These are phyloP conservation scores for Starmerella potacharoeniae DNA, from an alignment of 805 yeast species.

Conservation along the genomic window DNA sequence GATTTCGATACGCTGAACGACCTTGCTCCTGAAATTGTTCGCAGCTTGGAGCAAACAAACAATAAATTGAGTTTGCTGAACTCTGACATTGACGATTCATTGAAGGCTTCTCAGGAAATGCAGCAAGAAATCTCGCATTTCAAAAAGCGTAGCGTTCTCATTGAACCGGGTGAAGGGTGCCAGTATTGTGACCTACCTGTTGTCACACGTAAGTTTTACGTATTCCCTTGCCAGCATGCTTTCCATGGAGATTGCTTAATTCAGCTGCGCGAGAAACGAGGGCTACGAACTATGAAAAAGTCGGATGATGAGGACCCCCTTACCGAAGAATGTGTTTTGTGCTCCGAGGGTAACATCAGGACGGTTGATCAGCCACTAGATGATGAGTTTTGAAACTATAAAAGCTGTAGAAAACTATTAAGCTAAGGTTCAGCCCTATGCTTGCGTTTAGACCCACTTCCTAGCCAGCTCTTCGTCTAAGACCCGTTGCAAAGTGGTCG, in stretches of 20 bases:
- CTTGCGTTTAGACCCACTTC: background rate
- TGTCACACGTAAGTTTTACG: conserved; percentile 58
- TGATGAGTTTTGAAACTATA: conserved; percentile 9
- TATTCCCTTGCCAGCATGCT: conserved; percentile 83
- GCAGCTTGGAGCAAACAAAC: conserved; percentile 66
- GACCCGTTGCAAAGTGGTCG: background rate
- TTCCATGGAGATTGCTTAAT: conserved; percentile 85
- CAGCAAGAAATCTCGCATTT: conserved; percentile 44
- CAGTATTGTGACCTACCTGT: conserved; percentile 56
- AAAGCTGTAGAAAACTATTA: background rate
- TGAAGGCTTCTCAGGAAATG: conserved; percentile 47
- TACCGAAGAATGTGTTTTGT: conserved; percentile 56
- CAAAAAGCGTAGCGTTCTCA: conserved; percentile 45
- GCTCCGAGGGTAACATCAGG: conserved; percentile 63
- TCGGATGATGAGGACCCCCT: conserved; percentile 22
- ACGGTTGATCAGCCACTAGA: conserved; percentile 52
- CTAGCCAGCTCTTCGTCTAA: background rate
- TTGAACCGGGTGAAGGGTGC: conserved; percentile 82
- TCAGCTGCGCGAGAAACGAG: conserved; percentile 35
- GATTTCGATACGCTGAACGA: conserved; percentile 71
- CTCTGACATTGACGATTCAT: conserved; percentile 63
- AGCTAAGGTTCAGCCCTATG: background rate
- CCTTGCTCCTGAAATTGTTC: conserved; percentile 71
- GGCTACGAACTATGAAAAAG: conserved; percentile 34
- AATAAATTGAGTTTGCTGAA: conserved; percentile 52